A percentile compares a stretch with the other conserved stretches of the same genome.
Conservation (phyloP, 129 eudicot genomes). For the Escallonia rubra region DNA sequence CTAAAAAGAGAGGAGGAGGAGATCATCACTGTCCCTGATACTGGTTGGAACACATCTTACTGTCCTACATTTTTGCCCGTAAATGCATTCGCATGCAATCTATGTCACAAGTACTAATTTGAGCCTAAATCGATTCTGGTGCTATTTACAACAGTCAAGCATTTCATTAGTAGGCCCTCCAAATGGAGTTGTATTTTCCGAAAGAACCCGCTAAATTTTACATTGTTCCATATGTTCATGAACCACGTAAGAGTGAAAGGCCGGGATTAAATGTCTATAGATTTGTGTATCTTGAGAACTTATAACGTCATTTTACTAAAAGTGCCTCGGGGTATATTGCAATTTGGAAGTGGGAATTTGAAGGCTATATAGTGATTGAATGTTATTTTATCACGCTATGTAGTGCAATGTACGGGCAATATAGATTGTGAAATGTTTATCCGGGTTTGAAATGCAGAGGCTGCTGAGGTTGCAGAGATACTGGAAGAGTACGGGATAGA, state of each 20-base stretch:
- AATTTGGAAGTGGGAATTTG: too few relatives aligned
- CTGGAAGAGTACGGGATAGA: constrained; percentile 74
- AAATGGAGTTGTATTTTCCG: too few relatives aligned
- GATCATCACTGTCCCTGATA: constrained; percentile 80
- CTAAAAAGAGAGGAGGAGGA: constrained; percentile 81
- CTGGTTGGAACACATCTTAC: constrained; percentile 39
- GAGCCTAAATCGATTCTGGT: too few relatives aligned
- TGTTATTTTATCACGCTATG: not conserved
- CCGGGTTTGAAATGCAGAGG: constrained; percentile 47
- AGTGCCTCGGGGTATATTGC: too few relatives aligned
- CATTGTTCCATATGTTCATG: too few relatives aligned
- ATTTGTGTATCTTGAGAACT: not conserved
- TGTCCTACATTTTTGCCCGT: too few relatives aligned
- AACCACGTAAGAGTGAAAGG: too few relatives aligned
- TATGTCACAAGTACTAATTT: too few relatives aligned
- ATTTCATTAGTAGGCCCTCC: too few relatives aligned
- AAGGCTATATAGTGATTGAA: not conserved
- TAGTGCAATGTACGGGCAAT: not conserved
- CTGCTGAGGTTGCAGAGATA: constrained; percentile 95
- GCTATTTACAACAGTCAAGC: too few relatives aligned
- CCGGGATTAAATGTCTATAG: not conserved
- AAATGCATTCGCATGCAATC: too few relatives aligned
- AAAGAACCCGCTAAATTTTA: too few relatives aligned
- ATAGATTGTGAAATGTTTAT: not conserved
- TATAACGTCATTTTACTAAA: not conserved